These are phyloP conservation scores for Pyricularia pennisetigena DNA, from an alignment of 2,329 filamentous ascomycete species.

Conservation along the genomic window DNA sequence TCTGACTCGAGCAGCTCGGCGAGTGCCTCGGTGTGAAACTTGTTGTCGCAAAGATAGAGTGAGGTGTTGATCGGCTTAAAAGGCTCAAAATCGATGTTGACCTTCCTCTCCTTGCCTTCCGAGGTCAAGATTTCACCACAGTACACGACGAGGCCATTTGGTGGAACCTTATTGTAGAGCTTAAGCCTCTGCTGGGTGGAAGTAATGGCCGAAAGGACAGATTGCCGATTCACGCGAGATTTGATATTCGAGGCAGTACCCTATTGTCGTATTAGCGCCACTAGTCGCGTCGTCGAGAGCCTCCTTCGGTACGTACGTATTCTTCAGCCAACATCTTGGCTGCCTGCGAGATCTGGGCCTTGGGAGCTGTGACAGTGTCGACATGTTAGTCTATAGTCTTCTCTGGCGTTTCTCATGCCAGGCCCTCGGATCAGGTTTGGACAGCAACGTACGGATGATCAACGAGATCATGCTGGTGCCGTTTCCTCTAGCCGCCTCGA, in stretches of 20 bases:
- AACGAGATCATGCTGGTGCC: slow-evolving; percentile 99
- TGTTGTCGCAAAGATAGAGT: slow-evolving; percentile 98
- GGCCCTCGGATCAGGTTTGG: neutral
- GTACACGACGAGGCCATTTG: slow-evolving; percentile 96
- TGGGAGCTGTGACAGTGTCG: slow-evolving; percentile 56
- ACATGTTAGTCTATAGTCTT: slow-evolving; percentile 7
- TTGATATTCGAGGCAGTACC: slow-evolving; percentile 99
- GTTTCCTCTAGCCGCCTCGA: slow-evolving; percentile 94
- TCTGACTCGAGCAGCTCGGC: slow-evolving; percentile 97
- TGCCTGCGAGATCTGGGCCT: slow-evolving; percentile 92
- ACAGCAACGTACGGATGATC: slow-evolving; percentile 72
- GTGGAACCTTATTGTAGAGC: slow-evolving; percentile 97
- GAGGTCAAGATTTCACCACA: slow-evolving; percentile 99
- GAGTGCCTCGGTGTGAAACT: slow-evolving; percentile 96
- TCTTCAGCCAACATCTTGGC: slow-evolving; percentile 99
- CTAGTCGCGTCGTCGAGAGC: neutral
- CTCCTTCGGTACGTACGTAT: slow-evolving; percentile 57
- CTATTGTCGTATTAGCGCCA: slow-evolving; percentile 29
- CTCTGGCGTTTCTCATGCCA: neutral
- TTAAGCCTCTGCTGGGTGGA: slow-evolving; percentile 98
- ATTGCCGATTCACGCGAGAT: slow-evolving; percentile 97
- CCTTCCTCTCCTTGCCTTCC: slow-evolving; percentile 98
- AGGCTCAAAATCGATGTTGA: slow-evolving; percentile 99
- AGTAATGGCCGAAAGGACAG: slow-evolving; percentile 94
- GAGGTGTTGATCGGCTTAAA: slow-evolving; percentile 99